These are phyloP conservation scores for Thalia dealbata DNA, from an alignment of 176 grass and related monocot genomes.

Conservation along the genomic window DNA sequence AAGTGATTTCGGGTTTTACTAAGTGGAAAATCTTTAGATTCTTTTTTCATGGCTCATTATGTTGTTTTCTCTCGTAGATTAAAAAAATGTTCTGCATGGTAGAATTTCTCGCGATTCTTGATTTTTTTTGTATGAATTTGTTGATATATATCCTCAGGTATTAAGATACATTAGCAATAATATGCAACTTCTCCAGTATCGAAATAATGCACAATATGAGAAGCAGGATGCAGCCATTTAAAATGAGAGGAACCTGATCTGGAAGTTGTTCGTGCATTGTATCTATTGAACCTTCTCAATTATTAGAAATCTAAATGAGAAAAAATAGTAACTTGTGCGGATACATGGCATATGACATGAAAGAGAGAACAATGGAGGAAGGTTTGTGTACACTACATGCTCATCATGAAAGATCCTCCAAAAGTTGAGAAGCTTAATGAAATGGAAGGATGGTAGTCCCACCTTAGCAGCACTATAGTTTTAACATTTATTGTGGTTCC, in stretches of 20 bases:
- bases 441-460: not conserved
- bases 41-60: not conserved
- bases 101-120: not conserved
- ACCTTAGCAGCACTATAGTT: not conserved
- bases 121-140: not conserved
- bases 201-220: not conserved
- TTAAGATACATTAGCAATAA: not conserved
- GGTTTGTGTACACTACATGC: not conserved
- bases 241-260: too few species aligned
- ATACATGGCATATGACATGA: not conserved
- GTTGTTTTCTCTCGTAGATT: not conserved
- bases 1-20: not conserved
- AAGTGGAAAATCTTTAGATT: not conserved
- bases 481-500: not conserved
- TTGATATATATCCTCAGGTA: not conserved
- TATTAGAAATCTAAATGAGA: not conserved
- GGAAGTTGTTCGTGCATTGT: not conserved
- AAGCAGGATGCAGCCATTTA: not conserved
- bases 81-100: not conserved
- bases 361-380: not conserved
- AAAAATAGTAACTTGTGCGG: not conserved
- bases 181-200: not conserved
- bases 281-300: not conserved
- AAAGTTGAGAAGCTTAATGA: not conserved
- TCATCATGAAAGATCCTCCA: not conserved